Conservation (phyloP, 2,329 filamentous ascomycete genomes). For the Monosporascus sp. region DNA sequence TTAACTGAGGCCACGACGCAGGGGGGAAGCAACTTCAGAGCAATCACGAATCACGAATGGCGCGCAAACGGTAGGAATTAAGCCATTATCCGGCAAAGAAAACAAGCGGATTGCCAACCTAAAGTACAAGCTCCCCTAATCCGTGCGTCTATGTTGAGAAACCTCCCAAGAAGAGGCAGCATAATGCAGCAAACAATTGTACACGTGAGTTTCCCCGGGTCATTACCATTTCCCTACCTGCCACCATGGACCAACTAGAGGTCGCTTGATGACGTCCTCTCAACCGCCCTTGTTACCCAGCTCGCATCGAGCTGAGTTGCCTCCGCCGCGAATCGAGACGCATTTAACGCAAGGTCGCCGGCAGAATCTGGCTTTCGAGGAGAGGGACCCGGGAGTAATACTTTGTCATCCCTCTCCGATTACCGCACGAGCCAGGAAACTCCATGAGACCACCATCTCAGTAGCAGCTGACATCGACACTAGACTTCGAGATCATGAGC, state of each 20-base stretch:
- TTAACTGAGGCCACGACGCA: no score
- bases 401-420: background rate
- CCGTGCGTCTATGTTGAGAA: constrained; percentile 26
- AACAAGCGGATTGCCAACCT: constrained; percentile 22
- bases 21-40: background rate
- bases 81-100: background rate
- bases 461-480: constrained; percentile 58
- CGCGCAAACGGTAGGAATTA: no score
- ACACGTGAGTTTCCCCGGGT: constrained; percentile 22
- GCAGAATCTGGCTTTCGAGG: background rate
- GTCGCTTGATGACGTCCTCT: constrained; percentile 12
- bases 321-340: background rate
- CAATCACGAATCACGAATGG: background rate
- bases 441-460: background rate
- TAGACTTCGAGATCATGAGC: constrained; percentile 97
- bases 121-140: constrained; percentile 26
- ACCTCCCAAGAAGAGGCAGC: constrained; percentile 20
- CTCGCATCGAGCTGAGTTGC: background rate
- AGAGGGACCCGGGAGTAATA: background rate
- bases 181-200: constrained; percentile 25
- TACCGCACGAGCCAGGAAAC: background rate
- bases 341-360: background rate
- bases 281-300: constrained; percentile 2
- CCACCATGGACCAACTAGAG: constrained; percentile 7
- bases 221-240: constrained; percentile 19